A percentile compares a stretch with the other conserved stretches of the same genome.
Evolutionary conservation across 2,329 filamentous ascomycete species (phyloP).

Genomic region (Ceratocystis destructans): DNA sequence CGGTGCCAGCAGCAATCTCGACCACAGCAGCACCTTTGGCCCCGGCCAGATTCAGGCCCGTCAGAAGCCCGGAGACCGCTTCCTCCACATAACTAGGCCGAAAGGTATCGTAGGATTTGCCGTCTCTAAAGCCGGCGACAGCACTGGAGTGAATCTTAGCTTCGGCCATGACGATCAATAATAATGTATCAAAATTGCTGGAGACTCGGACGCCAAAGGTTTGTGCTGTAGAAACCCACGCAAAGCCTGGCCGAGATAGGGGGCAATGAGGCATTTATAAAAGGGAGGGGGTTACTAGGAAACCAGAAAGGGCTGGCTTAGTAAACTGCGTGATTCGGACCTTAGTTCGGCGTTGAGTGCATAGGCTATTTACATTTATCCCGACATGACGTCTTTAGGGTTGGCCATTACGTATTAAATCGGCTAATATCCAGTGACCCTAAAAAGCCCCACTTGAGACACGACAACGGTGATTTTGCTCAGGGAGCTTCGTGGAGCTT

Average conservation of each 20-base stretch:
- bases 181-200: background rate
- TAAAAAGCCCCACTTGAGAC: background rate
- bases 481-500: background rate
- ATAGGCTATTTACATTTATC: background rate
- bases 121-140: conserved; percentile 50
- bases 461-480: background rate
- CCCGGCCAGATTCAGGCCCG: conserved; percentile 37
- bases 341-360: background rate
- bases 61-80: conserved; percentile 45
- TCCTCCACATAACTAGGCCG: conserved; percentile 51
- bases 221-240: background rate
- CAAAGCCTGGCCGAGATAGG: background rate
- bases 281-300: too few relatives aligned
- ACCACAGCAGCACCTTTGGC: conserved; percentile 37
- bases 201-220: background rate
- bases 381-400: background rate
- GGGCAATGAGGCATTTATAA: background rate
- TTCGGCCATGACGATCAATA: conserved; percentile 21
- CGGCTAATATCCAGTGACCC: background rate
- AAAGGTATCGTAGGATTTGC: conserved; percentile 50
- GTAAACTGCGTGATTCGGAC: background rate
- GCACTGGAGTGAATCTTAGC: conserved; percentile 39
- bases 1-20: conserved; percentile 55
- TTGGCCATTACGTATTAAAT: background rate
- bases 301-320: background rate